Evolutionary conservation across 163 green algal genomes (phyloP).

Genomic region (Trebouxia gelatinosa): DNA sequence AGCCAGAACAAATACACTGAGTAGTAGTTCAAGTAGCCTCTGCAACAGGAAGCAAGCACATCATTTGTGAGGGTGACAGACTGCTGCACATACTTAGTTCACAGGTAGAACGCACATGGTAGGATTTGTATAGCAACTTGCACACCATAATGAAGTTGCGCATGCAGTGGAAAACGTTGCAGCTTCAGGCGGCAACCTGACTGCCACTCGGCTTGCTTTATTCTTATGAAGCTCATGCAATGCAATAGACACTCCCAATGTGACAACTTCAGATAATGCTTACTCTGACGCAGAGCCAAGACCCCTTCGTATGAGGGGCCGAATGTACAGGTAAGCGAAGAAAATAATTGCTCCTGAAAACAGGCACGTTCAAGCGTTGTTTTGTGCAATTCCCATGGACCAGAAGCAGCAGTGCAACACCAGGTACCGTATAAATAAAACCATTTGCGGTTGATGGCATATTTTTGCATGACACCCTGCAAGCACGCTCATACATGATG

Average conservation of each 20-base stretch:
- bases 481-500: slow-evolving; percentile 11
- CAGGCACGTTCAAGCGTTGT: background rate
- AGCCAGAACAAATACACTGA: slow-evolving; percentile 83
- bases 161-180: background rate
- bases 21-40: slow-evolving; percentile 77
- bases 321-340: slow-evolving; percentile 79
- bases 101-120: too few species aligned
- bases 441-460: slow-evolving; percentile 76
- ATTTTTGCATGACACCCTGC: slow-evolving; percentile 58
- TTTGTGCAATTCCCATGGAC: too few species aligned
- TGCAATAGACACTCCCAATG: too few species aligned
- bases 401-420: background rate
- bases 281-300: slow-evolving; percentile 73
- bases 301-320: slow-evolving; percentile 65
- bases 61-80: too few species aligned
- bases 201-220: too few species aligned
- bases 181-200: too few species aligned
- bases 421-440: slow-evolving; percentile 72
- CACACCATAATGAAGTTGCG: background rate
- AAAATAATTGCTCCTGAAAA: slow-evolving; percentile 60
- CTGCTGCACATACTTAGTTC: too few species aligned
- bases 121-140: too few species aligned
- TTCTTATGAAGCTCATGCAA: too few species aligned
- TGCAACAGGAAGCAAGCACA: slow-evolving; percentile 30
- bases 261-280: too few species aligned